Base-by-base conservation (phyloP, 169 alveolate genomes). In the Cryptosporidium canis region DNA sequence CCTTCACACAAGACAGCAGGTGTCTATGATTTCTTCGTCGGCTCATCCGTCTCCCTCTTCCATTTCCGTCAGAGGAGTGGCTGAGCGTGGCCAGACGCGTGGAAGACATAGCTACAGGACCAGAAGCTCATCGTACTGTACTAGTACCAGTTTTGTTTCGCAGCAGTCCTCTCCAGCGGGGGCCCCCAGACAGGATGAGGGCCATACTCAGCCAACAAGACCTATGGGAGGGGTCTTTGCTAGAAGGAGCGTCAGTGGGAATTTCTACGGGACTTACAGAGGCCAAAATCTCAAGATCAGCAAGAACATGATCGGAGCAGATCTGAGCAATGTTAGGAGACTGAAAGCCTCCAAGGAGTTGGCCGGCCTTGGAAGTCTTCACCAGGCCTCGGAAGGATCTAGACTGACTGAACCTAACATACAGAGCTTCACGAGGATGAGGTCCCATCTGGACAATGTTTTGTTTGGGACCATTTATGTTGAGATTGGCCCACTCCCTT, bases 391-490 rank as follows among this genome's bases (percentile, higher is more conserved):
- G 2, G 82, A 66, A 41, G 43, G 35, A 2, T 66, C n/a, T 16
- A 43, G n/a, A 21, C 27, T 21, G 0, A 24, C 66, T 21, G 83
- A 68, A 8, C 66, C 58, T 16, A 61, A 24, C 31, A 35, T 41
- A 43, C 43, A 14, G 21, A 61, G 48, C 58, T 77, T 77, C 48
- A 41, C 48, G 5, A 35, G 87, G 11, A 48, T 61, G 61, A 35
- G 87, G 14, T 58, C 87, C 12, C 72, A 77, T 29, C 43, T 77
- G 18, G 87, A 77, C n/a, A 77, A 77, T 21, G 87, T 77, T 14
- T 48, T 77, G 31, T 77, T 77, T 58, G 87, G 87, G 37, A 61
- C 87, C 0, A 43, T 77, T 53, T 55, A 77, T 27, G 64, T 58
- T 11, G 87, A 77, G 58, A 61, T 77, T 29, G 87, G 87, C 4